Base-by-base conservation (phyloP, 176 grass and related monocot genomes). In the Cocos nucifera region DNA sequence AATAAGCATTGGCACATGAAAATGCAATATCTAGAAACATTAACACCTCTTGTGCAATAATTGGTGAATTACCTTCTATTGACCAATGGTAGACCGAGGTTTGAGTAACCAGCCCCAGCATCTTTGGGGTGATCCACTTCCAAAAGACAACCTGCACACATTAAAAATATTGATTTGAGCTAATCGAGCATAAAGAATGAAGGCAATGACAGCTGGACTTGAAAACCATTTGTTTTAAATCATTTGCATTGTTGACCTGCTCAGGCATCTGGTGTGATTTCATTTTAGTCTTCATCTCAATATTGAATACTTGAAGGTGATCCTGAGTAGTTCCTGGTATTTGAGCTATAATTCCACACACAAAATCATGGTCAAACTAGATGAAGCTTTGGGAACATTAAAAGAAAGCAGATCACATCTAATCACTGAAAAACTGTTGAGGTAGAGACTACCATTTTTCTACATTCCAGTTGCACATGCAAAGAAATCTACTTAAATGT, bases 211-310 rank as follows among this genome's bases (percentile, higher is more conserved):
- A 44, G 35, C 35, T 0, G 9, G 32, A 9, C 0, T 39, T 10
- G 32, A 39, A 39, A 39, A 44, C 35, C 35, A 44, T 44, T 44
- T 12, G 10, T 44, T 14, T 6, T 44, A 44, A 44, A 12, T 12
- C 35, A 44, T 44, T 12, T 12, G 35, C 35, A 14, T 44, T 44
- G 50, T 44, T 24, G 51, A 85, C 87, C 90, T 90, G 83, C 63
- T 98, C 87, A 4, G 93, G 93, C 93, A 98, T 98, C 76, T 98
- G 93, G 49, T 98, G 78, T 24, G 87, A 92, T 75, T 98, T 98
- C 10, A 98, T 78, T 79, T 98, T 98, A 27, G 84, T 88, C 70
- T 98, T 92, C 50, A 75, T 80, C 69, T 98, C 93, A 32, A 98
- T 98, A 49, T 98, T 98, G 70, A 98, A 98, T 68, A 98, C 88